Evolutionary conservation across 768 basidiomycete species (phyloP).

Genomic region (Boletus edulis): DNA sequence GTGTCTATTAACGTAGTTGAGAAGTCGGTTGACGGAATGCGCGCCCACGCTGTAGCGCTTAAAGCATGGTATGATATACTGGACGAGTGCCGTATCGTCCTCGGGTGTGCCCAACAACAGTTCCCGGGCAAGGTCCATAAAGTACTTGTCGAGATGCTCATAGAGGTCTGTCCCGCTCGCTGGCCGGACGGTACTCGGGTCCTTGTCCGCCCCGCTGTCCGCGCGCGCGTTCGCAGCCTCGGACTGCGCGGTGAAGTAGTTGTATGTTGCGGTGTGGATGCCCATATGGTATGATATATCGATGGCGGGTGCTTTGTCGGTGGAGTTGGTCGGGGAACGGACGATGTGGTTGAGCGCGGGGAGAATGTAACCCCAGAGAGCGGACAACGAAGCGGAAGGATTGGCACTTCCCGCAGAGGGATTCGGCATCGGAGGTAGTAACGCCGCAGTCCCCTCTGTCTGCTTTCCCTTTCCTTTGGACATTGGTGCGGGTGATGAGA

Average conservation of each 20-base stretch:
- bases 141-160: slow-evolving; percentile 70
- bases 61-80: slow-evolving; percentile 71
- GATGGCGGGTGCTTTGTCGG: slow-evolving; percentile 64
- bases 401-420: slow-evolving; percentile 66
- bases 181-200: slow-evolving; percentile 16
- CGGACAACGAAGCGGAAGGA: slow-evolving; percentile 67
- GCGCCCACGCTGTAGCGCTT: slow-evolving; percentile 67
- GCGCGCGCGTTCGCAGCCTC: slow-evolving; percentile 38
- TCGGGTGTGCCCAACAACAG: slow-evolving; percentile 60
- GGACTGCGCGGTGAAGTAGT: slow-evolving; percentile 67
- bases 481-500: slow-evolving; percentile 8
- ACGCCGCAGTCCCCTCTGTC: slow-evolving; percentile 11
- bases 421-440: slow-evolving; percentile 43
- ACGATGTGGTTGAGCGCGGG: slow-evolving; percentile 79
- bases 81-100: slow-evolving; percentile 63
- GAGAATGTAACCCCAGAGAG: slow-evolving; percentile 72
- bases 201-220: slow-evolving; percentile 25
- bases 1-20: slow-evolving; percentile 71
- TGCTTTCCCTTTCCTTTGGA: slow-evolving; percentile 33
- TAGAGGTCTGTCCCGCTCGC: slow-evolving; percentile 68
- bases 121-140: slow-evolving; percentile 58
- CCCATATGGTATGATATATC: slow-evolving; percentile 73
- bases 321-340: slow-evolving; percentile 59
- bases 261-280: slow-evolving; percentile 80
- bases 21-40: slow-evolving; percentile 64